Percentiles rank a stretch among this genome's conserved stretches.
Evolutionary conservation across 768 basidiomycete genomes (phyloP).

Genomic region (Pleurotus tuber-regium): DNA sequence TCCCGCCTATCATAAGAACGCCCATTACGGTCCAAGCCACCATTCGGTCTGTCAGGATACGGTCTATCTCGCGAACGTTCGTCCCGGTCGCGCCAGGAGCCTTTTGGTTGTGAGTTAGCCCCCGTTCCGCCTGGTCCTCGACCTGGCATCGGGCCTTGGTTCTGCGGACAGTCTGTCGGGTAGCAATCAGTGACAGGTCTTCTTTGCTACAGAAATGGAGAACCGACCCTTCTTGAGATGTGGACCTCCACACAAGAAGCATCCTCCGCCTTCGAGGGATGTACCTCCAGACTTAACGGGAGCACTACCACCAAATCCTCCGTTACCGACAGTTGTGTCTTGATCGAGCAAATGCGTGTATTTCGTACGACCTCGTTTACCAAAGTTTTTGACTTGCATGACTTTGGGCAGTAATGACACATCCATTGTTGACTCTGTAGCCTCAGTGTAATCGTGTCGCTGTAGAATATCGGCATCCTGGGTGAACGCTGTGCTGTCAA

Average conservation of each 20-base stretch:
- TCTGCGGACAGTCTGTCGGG: slow-evolving; percentile 49
- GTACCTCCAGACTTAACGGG: slow-evolving; percentile 56
- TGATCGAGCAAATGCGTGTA: slow-evolving; percentile 96
- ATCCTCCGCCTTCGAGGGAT: slow-evolving; percentile 61
- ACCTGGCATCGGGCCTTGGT: slow-evolving; percentile 33
- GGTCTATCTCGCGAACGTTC: slow-evolving; percentile 14
- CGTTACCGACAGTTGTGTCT: slow-evolving; percentile 71
- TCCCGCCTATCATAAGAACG: slow-evolving; percentile 22
- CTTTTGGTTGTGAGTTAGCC: slow-evolving; percentile 23
- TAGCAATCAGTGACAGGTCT: background rate
- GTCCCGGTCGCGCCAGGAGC: slow-evolving; percentile 33
- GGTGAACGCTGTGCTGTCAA: slow-evolving; percentile 12
- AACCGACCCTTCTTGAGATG: slow-evolving; percentile 84
- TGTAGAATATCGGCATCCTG: slow-evolving; percentile 88
- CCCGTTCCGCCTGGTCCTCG: slow-evolving; percentile 26
- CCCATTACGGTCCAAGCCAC: slow-evolving; percentile 20
- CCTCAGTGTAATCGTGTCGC: slow-evolving; percentile 84
- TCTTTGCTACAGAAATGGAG: background rate
- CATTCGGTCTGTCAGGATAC: slow-evolving; percentile 16
- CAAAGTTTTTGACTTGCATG: slow-evolving; percentile 97
- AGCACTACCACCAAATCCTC: slow-evolving; percentile 64
- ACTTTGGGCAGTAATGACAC: slow-evolving; percentile 87
- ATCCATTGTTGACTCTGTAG: slow-evolving; percentile 86
- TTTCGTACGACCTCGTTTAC: slow-evolving; percentile 89
- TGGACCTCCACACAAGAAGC: slow-evolving; percentile 92